phyloP scores from a whole-genome alignment of 129 eudicot species.

The Dittrichia graveolens region DNA sequence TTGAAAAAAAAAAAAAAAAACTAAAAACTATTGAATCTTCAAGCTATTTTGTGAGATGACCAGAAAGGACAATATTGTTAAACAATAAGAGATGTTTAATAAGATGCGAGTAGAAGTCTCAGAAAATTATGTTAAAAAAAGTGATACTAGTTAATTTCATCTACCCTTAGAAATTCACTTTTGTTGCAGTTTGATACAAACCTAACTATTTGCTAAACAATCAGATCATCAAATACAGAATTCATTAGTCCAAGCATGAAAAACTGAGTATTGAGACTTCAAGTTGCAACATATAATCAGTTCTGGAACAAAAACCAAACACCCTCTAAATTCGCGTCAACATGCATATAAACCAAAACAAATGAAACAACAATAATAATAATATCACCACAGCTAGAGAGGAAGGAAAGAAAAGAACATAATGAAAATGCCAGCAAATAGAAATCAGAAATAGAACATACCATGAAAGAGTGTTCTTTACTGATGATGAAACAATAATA shows the following conservation, averaged over 20 bases:
- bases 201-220: not conserved
- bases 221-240: not conserved
- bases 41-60: too few relatives aligned
- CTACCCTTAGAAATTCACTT: not conserved
- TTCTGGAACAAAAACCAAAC: not conserved
- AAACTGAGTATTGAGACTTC: not conserved
- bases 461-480: constrained; percentile 66
- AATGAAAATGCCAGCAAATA: not conserved
- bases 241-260: not conserved
- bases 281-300: constrained; percentile 2
- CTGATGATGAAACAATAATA: constrained; percentile 61
- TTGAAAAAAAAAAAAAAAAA: not conserved
- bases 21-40: not conserved
- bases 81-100: not conserved
- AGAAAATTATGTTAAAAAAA: not conserved
- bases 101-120: not conserved
- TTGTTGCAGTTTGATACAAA: not conserved
- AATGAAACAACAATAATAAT: not conserved
- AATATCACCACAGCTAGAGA: not conserved
- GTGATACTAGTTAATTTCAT: not conserved
- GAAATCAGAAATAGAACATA: constrained; percentile 23
- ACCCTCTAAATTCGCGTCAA: not conserved
- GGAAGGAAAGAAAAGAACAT: not conserved
- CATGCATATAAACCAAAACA: constrained; percentile 13
- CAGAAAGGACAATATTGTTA: too few relatives aligned